Base-by-base conservation (phyloP, 2,329 filamentous ascomycete species). In the Aspergillus sergii region DNA sequence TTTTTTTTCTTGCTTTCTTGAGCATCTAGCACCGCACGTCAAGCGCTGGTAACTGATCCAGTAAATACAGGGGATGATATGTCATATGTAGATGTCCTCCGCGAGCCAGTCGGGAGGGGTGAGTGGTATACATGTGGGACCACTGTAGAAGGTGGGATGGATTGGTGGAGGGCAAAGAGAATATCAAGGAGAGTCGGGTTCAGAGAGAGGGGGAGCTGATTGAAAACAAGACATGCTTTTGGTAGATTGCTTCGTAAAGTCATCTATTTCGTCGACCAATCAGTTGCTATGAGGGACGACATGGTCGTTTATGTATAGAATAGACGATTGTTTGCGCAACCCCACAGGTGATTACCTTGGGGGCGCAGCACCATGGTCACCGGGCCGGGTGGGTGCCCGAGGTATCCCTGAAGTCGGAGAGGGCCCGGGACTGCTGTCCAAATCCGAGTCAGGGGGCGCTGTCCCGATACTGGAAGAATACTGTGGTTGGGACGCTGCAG, bases 361-460 rank as follows among this genome's bases (percentile, higher is more conserved):
- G 30, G 57, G 16, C 45, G 61, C 46, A 54, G 55, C 12, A 58
- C n/a, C 51, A 28, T 45, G 30, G 16, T 28, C 41, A 19, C 57
- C n/a, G 7, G 30, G 43, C 14, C 50, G 51, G 2, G 55, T 59
- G 30, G 63, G 45, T 23, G 41, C 36, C 36, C 46, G 23, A 23
- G 50, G 58, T n/a, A 50, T 54, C 30, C 58, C 36, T 12, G 54
- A 62, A 12, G 36, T 51, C 1, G 62, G 62, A 23, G 62, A 64
- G 9, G 32, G 59, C 12, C 60, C 41, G 9, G 62, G 59, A 12
- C 61, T 65, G 23, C 62, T 63, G 23, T 66, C 66, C 30, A 57
- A 12, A 45, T 65, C 62, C 19, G 64, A 60, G 26, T 64, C 66
- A 26, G 28, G 62, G n/a, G 59, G 59, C 10, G 53, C 57, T 39